These are phyloP conservation scores for Scheffersomyces illinoinensis DNA, from an alignment of 1,139 yeast genomes.

Conservation along the genomic window DNA sequence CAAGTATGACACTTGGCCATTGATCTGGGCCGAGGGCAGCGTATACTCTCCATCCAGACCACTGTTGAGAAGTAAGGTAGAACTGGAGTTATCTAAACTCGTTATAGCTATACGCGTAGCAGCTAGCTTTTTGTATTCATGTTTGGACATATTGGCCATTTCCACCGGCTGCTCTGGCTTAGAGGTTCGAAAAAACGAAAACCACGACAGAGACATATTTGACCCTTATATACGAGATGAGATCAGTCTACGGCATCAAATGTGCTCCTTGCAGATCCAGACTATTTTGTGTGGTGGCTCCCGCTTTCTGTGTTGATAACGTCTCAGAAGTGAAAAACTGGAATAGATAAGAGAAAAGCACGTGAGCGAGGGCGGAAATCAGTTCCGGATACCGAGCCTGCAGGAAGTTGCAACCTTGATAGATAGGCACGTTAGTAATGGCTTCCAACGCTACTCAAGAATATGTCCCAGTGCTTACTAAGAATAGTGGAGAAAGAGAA, in stretches of 20 bases:
- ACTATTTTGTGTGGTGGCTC: neutral
- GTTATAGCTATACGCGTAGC: neutral
- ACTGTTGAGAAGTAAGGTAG: neutral
- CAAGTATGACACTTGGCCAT: conserved; percentile 20
- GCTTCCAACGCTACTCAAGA: too few relatives aligned
- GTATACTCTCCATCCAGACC: neutral
- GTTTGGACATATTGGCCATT: neutral
- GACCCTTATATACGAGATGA: neutral
- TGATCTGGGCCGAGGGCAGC: conserved; percentile 7
- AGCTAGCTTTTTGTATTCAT: neutral
- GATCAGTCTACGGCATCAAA: neutral
- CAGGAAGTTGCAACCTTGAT: neutral
- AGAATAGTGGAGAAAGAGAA: neutral
- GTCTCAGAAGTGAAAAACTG: neutral
- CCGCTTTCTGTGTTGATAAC: neutral
- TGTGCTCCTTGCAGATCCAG: neutral
- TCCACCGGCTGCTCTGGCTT: neutral
- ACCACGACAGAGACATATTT: neutral
- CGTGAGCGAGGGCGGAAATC: neutral
- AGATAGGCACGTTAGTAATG: neutral
- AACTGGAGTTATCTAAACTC: neutral
- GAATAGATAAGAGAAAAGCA: neutral
- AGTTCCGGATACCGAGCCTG: neutral
- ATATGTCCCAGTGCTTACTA: neutral
- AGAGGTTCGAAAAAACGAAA: neutral